Evolutionary conservation across 441 rosid genomes (phyloP), one percentile per base, ranked within the genome.

Genomic region (Adansonia gregorii): DNA sequence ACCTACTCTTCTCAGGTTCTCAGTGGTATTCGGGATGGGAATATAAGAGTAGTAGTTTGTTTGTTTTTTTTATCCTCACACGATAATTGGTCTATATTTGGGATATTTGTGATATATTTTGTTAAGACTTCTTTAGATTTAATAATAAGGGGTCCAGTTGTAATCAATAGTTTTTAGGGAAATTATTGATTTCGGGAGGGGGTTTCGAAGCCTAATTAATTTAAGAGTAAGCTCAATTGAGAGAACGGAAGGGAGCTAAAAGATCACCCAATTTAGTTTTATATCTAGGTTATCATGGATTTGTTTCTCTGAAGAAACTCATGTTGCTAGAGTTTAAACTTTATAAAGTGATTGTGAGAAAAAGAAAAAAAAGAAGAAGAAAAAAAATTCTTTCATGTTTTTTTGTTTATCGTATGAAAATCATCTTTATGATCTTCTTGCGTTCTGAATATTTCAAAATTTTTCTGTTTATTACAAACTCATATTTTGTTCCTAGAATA

Each of bases 361-460:
- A 66, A 43, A 27, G 1, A 15, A 1, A 27, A 31, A 31, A 43
- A n/a, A 0, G 9, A 20, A 58, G 22, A 43, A 43, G 6, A 43
- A 43, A 43, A 43, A 43, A 43, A 43, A 43, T 6, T 5, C 9
- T 27, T 58, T 55, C 63, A 58, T 52, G 5, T 54, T 54, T 20
- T 61, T 61, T 61, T 65, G 49, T 65, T 65, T 39, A 41, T 65
- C 22, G 15, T 65, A n/a, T 65, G 22, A 4, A 9, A 64, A 64
- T 64, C 9, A 65, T 43, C 9, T 10, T 17, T 67, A 10, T 67
- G 15, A 43, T 22, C 27, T 19, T n/a, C 1, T 41, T 1, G 12
- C 11, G 3, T 39, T 65, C 19, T 54, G 6, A 59, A 59, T 9
- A 59, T 59, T 59, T 59, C 7, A 59, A 20, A 59, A 59, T 61